Base-by-base conservation (phyloP, 176 grass and related monocot genomes). In the Aegilops umbellulata region DNA sequence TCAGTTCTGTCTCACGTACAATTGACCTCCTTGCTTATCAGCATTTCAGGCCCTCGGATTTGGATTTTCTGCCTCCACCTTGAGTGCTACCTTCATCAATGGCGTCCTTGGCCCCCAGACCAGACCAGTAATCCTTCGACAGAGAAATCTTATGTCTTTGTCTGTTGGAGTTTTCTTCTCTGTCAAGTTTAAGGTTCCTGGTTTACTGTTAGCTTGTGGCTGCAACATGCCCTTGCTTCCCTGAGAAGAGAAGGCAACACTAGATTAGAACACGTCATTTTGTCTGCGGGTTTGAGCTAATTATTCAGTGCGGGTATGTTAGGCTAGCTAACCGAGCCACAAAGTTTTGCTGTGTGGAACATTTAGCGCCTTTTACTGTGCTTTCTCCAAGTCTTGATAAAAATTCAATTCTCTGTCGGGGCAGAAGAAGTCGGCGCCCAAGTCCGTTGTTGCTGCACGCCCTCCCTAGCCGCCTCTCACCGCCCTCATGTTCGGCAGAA, bases 41-140 rank as follows among this genome's bases (percentile, higher is more conserved):
- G 93, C 83, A 36, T 53, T 95, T 19, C 87, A 88, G 30, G 60
- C 83, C 2, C 80, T 95, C 34, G 93, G 93, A 42, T 20, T 87
- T 16, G 93, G 93, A 19, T 3, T 65, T 3, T 34, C 34, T 64
- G 4, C 88, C 34, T 90, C 90, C 39, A 64, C 30, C 30, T 8
- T 51, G 22, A 80, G 88, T 14, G 84, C 90, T 8, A 41, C 87
- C 6, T 85, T 95, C 83, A 89, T 95, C 80, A 95, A 93, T 65
- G 74, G 79, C 69, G 42, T 31, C 23, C 90, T 95, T 13, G 32
- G 79, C 1, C 49, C 69, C 80, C 74, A 79, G 87, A 90, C 85
- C 60, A 72, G 74, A 77, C 93, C 88, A 44, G 88, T 87, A 87
- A 84, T 67, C 4, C 7, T 49, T 13, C 1, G 25, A 8, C 17